phyloP scores from a whole-genome alignment of 352 stramenopile genomes.

The Pythium guiyangense region DNA sequence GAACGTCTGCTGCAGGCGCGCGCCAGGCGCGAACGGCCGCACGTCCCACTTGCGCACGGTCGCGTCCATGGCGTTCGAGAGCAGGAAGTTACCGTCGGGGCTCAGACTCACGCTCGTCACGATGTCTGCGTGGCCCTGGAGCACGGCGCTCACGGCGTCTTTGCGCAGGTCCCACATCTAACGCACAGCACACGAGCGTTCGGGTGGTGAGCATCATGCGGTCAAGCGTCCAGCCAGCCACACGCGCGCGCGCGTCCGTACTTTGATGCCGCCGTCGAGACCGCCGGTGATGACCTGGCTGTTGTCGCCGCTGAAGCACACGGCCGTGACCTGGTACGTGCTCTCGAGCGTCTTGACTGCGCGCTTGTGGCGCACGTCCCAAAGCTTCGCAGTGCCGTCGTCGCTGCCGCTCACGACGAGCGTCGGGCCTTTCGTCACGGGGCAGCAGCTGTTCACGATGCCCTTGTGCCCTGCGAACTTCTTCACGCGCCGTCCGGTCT shows the following conservation, averaged over 20 bases:
- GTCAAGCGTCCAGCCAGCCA: no score
- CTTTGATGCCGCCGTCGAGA: constrained; percentile 92
- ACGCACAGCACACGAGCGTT: no score
- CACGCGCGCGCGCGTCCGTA: background rate
- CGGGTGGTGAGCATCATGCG: no score
- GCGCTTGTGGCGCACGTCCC: constrained; percentile 84
- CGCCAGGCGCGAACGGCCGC: constrained; percentile 77
- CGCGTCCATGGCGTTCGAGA: constrained; percentile 95
- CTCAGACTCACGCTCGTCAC: constrained; percentile 93
- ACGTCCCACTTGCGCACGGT: constrained; percentile 93
- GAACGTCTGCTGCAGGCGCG: constrained; percentile 54
- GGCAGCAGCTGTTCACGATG: constrained; percentile 91
- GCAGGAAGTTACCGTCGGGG: constrained; percentile 89
- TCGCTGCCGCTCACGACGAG: constrained; percentile 89
- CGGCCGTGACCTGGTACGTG: constrained; percentile 88
- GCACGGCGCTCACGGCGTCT: constrained; percentile 67
- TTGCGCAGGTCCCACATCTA: constrained; percentile 91
- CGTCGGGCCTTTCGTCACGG: constrained; percentile 74
- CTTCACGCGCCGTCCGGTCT: constrained; percentile 81
- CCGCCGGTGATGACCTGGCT: constrained; percentile 87
- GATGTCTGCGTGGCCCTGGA: constrained; percentile 91
- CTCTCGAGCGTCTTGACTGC: constrained; percentile 83
- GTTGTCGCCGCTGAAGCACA: constrained; percentile 86
- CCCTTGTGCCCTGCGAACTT: constrained; percentile 79
- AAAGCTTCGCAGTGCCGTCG: constrained; percentile 87